Evolutionary conservation across 768 basidiomycete species (phyloP), one percentile per base, ranked within the genome.

Genomic region (Mycena polygramma): DNA sequence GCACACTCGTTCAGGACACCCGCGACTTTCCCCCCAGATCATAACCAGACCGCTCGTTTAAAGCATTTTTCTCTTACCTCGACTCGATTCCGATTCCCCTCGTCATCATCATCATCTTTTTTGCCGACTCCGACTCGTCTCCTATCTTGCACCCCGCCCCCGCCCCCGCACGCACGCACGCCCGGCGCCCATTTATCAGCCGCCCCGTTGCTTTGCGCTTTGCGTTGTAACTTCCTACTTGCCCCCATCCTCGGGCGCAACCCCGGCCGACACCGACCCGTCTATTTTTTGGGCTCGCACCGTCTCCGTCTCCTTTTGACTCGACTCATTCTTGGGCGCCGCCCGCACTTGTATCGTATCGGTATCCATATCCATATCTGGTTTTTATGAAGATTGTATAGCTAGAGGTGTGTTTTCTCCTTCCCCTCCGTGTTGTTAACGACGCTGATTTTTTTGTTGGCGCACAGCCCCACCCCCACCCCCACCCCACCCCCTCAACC

Each of bases 1-100:
- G 65, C 72, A 68, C 72, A 61, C 72, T 73, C 72, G 69, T 70
- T 70, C 57, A 36, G 72, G 72, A 73, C 72, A 73, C 69, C 69
- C 69, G 66, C 61, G 57, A 66, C 36, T 43, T 6, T 30, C 6
- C 30, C 20, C 48, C 45, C 63, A 14, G 17, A 7, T 22, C 3
- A 30, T 30, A 22, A 43, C 11, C n/a, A 39, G 26, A 17, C 36
- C 57, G 57, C 58, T 46, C 58, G 7, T 59, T n/a, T 59, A 20
- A n/a, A 20, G 15, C 55, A 7, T 57, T 43, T 22, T 35, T 6
- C 53, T 19, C 30, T 35, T 35, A 26, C 30, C 52, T 26, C 52
- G 22, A 51, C 49, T 51, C 49, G 30, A 30, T 6, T 30, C 49
- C 39, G 39, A 39, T 13, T 39, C 51, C n/a, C n/a, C 30, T 30